Base-by-base conservation (phyloP, 2,329 filamentous ascomycete species). In the Sphaceloma murrayae region DNA sequence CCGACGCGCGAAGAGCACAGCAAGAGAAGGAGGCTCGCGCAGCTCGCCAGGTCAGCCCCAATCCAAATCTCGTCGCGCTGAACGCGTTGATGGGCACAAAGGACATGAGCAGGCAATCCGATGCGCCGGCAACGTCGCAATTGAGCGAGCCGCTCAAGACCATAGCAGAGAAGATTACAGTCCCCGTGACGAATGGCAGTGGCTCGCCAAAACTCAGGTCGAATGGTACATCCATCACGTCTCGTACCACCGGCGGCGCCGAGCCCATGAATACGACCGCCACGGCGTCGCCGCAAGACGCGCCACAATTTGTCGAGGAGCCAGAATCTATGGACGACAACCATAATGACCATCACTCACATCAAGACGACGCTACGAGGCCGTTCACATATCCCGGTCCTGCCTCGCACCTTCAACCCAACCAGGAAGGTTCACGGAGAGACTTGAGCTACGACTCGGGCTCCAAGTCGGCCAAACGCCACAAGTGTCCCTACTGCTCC, bases 401-500 rank as follows among this genome's bases (percentile, higher is more conserved):
- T n/a, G 64, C 69, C 48, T 61, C 66, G 27, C 36, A 40, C 30
- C 24, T 40, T 10, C 60, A 62, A 43, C 68, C 61, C 54, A 62
- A 54, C 51, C 67, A 65, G 45, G 72, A 74, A 46, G 64, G 59
- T 48, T 69, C 70, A 7, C 67, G 72, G 8, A 68, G 76, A 51
- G 74, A 75, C 46, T 72, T 78, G 62, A 80, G 75, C 29, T 40
- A 34, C 16, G 69, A 74, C 57, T 68, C 66, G 50, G 70, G 68
- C 44, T 78, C 79, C 36, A 76, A 78, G 54, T 85, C 86, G 4
- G 73, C 76, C 43, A 95, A 94, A 67, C 89, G 91, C 58, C 89
- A 98, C 67, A 94, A 91, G 62, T 98, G 91, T 58, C 89, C 86
- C 1, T 94, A 94, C 62, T 98, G 91, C 70, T 78, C 86, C 29